Conservation (phyloP, 257 asterid genomes). For the Scutellaria baicalensis region DNA sequence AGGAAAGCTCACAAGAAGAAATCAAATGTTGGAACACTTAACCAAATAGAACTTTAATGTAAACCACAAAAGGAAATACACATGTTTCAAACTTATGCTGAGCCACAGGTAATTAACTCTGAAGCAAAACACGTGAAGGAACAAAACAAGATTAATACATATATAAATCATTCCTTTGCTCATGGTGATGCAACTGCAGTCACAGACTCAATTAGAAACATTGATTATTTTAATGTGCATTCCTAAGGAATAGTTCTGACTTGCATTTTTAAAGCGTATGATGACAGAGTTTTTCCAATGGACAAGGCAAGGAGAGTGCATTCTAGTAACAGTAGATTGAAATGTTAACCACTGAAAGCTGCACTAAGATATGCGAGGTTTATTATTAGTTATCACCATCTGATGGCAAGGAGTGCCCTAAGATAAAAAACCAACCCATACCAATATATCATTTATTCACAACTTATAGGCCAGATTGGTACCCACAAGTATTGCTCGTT, state of each 20-base stretch:
- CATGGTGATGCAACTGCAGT: not conserved
- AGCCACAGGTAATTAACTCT: not conserved
- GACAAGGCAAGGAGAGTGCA: not conserved
- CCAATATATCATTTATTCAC: too few species aligned
- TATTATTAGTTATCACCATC: not conserved
- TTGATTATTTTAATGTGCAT: not conserved
- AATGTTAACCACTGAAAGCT: not conserved
- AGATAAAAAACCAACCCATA: not conserved
- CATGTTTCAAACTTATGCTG: not conserved
- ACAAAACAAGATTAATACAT: not conserved
- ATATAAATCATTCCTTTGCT: not conserved
- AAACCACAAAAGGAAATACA: not conserved
- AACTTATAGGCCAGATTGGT: not conserved
- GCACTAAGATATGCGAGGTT: not conserved
- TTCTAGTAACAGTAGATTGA: not conserved
- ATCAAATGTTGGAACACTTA: not conserved
- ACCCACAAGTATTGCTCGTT: not conserved
- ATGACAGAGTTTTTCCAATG: not conserved
- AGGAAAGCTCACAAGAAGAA: not conserved
- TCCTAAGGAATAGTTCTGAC: not conserved
- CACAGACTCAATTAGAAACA: not conserved
- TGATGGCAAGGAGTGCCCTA: not conserved
- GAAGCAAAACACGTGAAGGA: not conserved
- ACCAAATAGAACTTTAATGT: not conserved
- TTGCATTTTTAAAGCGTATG: not conserved